Conservation (phyloP, 2,329 filamentous ascomycete genomes). For the Neoascochyta sp. region DNA sequence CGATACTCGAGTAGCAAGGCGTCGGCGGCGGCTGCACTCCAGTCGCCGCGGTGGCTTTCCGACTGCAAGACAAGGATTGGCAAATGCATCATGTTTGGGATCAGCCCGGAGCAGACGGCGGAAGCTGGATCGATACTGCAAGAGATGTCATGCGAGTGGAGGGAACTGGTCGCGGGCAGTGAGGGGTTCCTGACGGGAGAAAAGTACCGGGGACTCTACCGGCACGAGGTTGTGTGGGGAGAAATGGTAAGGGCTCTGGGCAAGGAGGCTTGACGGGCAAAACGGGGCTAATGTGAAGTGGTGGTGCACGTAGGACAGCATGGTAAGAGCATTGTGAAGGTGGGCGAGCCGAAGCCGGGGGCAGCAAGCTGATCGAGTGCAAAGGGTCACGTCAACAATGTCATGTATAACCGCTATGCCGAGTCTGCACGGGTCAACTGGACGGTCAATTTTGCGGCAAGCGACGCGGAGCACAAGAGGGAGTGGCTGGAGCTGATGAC, state of each 20-base stretch:
- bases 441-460: slow-evolving; percentile 64
- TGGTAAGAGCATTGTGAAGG: slow-evolving; percentile 42
- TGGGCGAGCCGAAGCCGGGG: background rate
- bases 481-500: slow-evolving; percentile 69
- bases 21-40: slow-evolving; percentile 26
- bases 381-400: slow-evolving; percentile 78
- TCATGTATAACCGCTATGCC: slow-evolving; percentile 77
- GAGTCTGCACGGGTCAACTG: slow-evolving; percentile 79
- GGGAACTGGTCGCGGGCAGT: slow-evolving; percentile 66
- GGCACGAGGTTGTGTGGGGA: slow-evolving; percentile 72
- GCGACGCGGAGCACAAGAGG: slow-evolving; percentile 58
- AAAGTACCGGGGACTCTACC: slow-evolving; percentile 59
- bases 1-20: slow-evolving; percentile 9
- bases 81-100: slow-evolving; percentile 71
- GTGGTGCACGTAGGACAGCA: slow-evolving; percentile 44
- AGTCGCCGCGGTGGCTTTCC: slow-evolving; percentile 65
- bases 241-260: slow-evolving; percentile 63
- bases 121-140: slow-evolving; percentile 59
- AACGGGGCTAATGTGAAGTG: slow-evolving; percentile 31
- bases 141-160: slow-evolving; percentile 64
- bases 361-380: slow-evolving; percentile 16
- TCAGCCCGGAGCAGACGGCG: slow-evolving; percentile 54
- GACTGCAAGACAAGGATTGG: slow-evolving; percentile 65
- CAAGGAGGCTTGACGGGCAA: background rate
- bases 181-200: slow-evolving; percentile 70